These are phyloP conservation scores for Paecilomyces niveus DNA, from an alignment of 2,329 filamentous ascomycete species.

Conservation along the genomic window DNA sequence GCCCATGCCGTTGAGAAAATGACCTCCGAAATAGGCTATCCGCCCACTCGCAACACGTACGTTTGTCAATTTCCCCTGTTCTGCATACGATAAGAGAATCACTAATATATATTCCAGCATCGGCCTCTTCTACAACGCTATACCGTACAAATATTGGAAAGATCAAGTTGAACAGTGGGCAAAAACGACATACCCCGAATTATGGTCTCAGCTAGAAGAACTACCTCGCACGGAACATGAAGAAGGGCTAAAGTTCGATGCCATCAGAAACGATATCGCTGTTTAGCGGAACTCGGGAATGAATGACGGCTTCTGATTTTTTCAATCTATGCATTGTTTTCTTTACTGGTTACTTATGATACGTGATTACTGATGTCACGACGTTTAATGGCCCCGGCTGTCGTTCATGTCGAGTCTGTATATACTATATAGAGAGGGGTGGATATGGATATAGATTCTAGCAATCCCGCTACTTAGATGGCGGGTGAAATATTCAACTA, in stretches of 20 bases:
- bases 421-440: too few species aligned
- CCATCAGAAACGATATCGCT: conserved; percentile 17
- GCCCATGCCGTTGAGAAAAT: conserved; percentile 60
- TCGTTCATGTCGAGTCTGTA: too few species aligned
- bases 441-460: too few species aligned
- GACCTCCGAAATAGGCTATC: conserved; percentile 57
- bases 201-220: conserved; percentile 61
- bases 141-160: conserved; percentile 60
- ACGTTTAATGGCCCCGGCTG: too few species aligned
- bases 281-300: conserved; percentile 7
- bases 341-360: too few species aligned
- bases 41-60: conserved; percentile 65
- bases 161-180: conserved; percentile 69
- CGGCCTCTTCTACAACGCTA: conserved; percentile 67
- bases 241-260: conserved; percentile 25
- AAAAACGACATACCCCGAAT: conserved; percentile 55
- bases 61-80: conserved; percentile 27
- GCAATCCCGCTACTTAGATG: too few species aligned
- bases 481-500: too few species aligned
- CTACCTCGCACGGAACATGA: conserved; percentile 24
- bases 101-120: conserved; percentile 45
- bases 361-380: too few species aligned
- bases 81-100: not conserved
- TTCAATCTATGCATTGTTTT: too few species aligned
- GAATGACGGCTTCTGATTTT: too few species aligned